Conservation (phyloP, 805 yeast genomes). For the Kluyveromyces nonfermentans region DNA sequence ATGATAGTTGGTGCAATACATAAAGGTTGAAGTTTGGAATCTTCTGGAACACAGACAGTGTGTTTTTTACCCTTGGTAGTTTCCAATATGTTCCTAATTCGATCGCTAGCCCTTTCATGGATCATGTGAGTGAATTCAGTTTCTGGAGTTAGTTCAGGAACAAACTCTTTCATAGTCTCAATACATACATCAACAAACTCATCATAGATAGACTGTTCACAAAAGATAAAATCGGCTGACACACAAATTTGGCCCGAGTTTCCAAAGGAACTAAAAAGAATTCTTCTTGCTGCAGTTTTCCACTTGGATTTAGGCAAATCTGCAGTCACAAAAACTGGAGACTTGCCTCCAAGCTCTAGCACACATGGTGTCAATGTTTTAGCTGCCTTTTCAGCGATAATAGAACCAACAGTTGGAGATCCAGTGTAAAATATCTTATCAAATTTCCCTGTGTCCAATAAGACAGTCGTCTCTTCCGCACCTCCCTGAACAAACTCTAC, state of each 20-base stretch:
- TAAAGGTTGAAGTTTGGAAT: conserved; percentile 29
- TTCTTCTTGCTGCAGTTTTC: conserved; percentile 45
- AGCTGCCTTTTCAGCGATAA: conserved; percentile 77
- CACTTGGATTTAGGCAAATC: conserved; percentile 37
- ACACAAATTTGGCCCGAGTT: conserved; percentile 91
- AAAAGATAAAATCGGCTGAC: conserved; percentile 74
- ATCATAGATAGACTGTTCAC: conserved; percentile 49
- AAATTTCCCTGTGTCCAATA: conserved; percentile 49
- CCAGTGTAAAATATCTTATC: conserved; percentile 89
- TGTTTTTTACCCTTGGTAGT: conserved; percentile 39
- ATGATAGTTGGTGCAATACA: conserved; percentile 69
- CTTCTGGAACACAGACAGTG: conserved; percentile 38
- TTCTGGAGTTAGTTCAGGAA: conserved; percentile 29
- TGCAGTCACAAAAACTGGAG: conserved; percentile 66
- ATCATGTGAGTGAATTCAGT: conserved; percentile 55
- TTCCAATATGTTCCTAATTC: conserved; percentile 36
- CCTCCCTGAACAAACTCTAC: conserved; percentile 67
- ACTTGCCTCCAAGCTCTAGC: conserved; percentile 87
- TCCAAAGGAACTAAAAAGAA: conserved; percentile 67
- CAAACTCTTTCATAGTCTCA: conserved; percentile 38
- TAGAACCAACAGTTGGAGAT: conserved; percentile 61
- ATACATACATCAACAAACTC: conserved; percentile 36
- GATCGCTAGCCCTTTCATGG: conserved; percentile 42
- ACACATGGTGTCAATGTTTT: conserved; percentile 70
- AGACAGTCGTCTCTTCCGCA: conserved; percentile 46